These are phyloP conservation scores for Arbutus unedo DNA, from an alignment of 148 eudicot genomes.

Conservation along the genomic window DNA sequence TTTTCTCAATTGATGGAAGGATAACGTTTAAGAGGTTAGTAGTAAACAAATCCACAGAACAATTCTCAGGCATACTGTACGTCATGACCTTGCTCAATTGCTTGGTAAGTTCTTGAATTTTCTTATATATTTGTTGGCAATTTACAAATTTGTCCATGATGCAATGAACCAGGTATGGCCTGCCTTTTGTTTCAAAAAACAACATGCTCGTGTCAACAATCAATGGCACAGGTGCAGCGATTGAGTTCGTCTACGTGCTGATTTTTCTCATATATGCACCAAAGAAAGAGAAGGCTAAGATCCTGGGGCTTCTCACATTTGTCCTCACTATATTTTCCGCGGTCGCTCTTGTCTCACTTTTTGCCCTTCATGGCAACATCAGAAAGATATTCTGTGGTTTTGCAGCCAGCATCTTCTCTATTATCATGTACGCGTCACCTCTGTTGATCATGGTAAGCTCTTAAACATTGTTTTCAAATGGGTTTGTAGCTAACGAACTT, in stretches of 20 bases:
- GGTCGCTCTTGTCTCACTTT: conserved; percentile 56
- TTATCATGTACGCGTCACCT: conserved; percentile 87
- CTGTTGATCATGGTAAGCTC: conserved; percentile 66
- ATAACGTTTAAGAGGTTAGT: conserved; percentile 64
- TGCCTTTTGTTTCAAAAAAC: conserved; percentile 60
- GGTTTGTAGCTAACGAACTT: no score
- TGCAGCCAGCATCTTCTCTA: conserved; percentile 70
- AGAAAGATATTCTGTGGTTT: conserved; percentile 70
- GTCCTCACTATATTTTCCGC: conserved; percentile 43
- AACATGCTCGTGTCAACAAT: conserved; percentile 54
- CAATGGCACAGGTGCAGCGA: conserved; percentile 58
- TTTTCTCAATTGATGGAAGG: conserved; percentile 15
- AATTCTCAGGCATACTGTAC: conserved; percentile 77
- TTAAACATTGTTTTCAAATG: not conserved
- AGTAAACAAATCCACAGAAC: conserved; percentile 53
- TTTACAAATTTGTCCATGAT: not conserved
- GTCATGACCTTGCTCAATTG: conserved; percentile 74
- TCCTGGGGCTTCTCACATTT: conserved; percentile 41
- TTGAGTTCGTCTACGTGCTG: conserved; percentile 68
- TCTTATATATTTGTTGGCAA: not conserved
- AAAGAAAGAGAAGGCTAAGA: conserved; percentile 63
- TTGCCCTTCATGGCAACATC: conserved; percentile 57
- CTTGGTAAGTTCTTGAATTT: conserved; percentile 40
- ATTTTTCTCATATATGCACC: conserved; percentile 59
- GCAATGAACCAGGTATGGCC: conserved; percentile 44